Conservation (phyloP, 2,329 filamentous ascomycete genomes). For the Ustilaginoidea virens region DNA sequence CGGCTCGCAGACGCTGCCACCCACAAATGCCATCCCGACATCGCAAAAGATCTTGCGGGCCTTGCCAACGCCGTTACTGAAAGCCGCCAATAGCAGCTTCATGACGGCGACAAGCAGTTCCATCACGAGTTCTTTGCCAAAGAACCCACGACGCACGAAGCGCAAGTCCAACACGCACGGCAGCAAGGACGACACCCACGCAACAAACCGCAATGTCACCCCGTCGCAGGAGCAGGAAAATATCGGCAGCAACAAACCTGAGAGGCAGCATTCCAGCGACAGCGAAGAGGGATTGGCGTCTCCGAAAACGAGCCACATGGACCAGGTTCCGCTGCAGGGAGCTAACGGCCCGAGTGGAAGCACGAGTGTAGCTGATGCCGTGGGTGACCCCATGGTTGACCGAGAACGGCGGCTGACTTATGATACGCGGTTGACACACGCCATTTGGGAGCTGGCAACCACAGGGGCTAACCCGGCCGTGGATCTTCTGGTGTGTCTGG, state of each 20-base stretch:
- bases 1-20: conserved; percentile 56
- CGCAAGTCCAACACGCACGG: conserved; percentile 32
- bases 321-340: conserved; percentile 23
- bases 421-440: conserved; percentile 73
- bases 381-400: conserved; percentile 47
- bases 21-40: conserved; percentile 75
- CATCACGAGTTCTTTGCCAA: conserved; percentile 63
- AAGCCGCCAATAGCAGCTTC: conserved; percentile 89
- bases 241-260: conserved; percentile 12
- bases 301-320: conserved; percentile 27
- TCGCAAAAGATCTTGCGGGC: conserved; percentile 83
- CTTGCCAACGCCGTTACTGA: conserved; percentile 77
- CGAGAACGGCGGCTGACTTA: conserved; percentile 62
- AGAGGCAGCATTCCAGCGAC: conserved; percentile 9
- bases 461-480: conserved; percentile 86
- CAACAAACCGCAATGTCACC: conserved; percentile 20
- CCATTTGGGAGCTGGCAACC: conserved; percentile 89
- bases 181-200: conserved; percentile 18
- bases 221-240: conserved; percentile 36
- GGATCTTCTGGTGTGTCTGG: conserved; percentile 81
- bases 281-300: conserved; percentile 9
- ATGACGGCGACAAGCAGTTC: conserved; percentile 84
- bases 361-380: conserved; percentile 30
- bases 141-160: conserved; percentile 44
- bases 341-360: conserved; percentile 10